Evolutionary conservation across 139 green algal genomes (phyloP).

Genomic region (Pycnococcus provasolii): DNA sequence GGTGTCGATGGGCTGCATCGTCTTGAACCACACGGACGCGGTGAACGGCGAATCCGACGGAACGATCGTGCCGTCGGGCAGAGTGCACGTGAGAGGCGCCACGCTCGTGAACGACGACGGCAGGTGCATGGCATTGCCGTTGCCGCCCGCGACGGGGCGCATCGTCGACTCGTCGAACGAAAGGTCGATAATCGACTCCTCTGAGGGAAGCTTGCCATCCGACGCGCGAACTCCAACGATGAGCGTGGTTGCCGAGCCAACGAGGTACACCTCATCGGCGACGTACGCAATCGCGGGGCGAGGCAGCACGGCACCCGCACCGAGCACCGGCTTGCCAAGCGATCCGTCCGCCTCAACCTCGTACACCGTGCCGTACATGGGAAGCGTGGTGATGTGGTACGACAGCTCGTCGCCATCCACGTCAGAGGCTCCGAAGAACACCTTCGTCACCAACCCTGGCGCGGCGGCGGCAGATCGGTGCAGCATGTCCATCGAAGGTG

Average conservation of each 20-base stretch:
- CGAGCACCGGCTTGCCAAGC: neutral
- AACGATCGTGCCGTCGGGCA: too few species aligned
- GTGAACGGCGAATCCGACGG: too few species aligned
- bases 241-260: neutral
- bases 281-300: neutral
- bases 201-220: neutral
- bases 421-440: neutral
- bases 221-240: neutral
- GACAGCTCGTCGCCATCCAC: neutral
- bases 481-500: neutral
- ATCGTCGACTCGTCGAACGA: neutral
- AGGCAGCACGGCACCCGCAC: neutral
- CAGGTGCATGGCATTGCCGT: too few species aligned
- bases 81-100: too few species aligned
- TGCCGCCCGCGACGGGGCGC: too few species aligned
- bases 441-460: neutral
- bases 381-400: slow-evolving; percentile 12
- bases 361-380: neutral
- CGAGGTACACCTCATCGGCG: neutral
- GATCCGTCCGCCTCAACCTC: neutral
- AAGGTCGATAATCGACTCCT: neutral
- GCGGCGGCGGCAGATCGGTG: neutral
- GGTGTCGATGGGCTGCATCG: too few species aligned
- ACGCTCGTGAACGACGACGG: too few species aligned
- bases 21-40: too few species aligned